Evolutionary conservation across 768 basidiomycete species (phyloP), one percentile per base, ranked within the genome.

Genomic region (Gymnopilus dilepis): DNA sequence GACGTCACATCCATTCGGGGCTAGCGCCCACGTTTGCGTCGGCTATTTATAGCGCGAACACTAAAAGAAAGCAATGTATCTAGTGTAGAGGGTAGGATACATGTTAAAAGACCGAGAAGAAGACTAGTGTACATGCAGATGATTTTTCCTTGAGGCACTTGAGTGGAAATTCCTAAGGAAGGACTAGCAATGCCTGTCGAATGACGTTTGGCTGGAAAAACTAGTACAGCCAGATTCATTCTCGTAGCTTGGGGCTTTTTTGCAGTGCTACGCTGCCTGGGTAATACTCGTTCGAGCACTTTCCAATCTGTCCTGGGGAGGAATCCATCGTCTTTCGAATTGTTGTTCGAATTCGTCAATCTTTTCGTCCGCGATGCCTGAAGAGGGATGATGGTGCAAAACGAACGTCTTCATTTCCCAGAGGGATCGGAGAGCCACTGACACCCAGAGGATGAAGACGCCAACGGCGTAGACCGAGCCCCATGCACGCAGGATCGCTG

Each of bases 401-500:
- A 67, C 43, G 19, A 74, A 64, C 8, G 53, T 28, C 60, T 65
- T 70, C 45, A 74, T 33, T 37, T 69, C 74, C 60, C 67, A 60
- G 13, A 77, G 24, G 4, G 87, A 87, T 40, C 77, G 77, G 11
- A 67, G 48, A 2, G 82, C 79, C 22, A 89, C 79, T 9, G 68
- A 77, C 3, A 77, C 37, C 87, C 87, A 90, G 31, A 89, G 65
- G 15, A 84, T 22, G 4, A 89, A 66, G 2, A 85, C 84, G 8
- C 69, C 74, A 11, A 76, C 73, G 0, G 85, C 80, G 64, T 86
- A 87, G 1, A 84, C 79, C 1, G 85, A 74, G 15, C 89, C 88
- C 72, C 79, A 82, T 12, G 88, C 67, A 3, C 85, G 82, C 64
- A 91, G 83, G 69, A 85, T 84, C 5, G 59, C 30, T 1, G 86